A percentile compares a stretch with the other conserved stretches of the same genome.
These are phyloP conservation scores for Austroboletus eburneus DNA, from an alignment of 768 basidiomycete species.

Conservation along the genomic window DNA sequence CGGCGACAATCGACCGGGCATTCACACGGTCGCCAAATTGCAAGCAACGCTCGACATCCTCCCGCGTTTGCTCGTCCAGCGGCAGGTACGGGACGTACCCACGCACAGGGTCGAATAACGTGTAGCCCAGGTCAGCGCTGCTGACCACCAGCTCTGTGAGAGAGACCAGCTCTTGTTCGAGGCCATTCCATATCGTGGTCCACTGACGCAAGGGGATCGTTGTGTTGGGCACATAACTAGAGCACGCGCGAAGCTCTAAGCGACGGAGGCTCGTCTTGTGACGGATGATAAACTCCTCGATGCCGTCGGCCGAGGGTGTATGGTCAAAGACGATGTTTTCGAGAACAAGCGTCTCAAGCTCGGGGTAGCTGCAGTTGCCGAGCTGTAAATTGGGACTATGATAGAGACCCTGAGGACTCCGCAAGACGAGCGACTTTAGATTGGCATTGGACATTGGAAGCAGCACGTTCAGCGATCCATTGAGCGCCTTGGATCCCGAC, in stretches of 20 bases:
- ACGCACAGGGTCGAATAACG: constrained; percentile 16
- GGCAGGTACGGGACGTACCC: constrained; percentile 23
- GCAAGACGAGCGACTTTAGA: constrained; percentile 21
- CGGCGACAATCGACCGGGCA: constrained; percentile 1
- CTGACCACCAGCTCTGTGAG: constrained; percentile 23
- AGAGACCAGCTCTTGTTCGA: constrained; percentile 19
- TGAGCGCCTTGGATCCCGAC: constrained; percentile 30
- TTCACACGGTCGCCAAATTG: constrained; percentile 13
- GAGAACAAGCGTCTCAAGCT: constrained; percentile 24
- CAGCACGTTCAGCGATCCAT: constrained; percentile 23
- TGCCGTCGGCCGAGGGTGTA: constrained; percentile 14
- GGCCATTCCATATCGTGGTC: constrained; percentile 25
- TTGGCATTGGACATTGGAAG: constrained; percentile 19
- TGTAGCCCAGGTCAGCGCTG: constrained; percentile 17
- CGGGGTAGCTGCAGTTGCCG: constrained; percentile 18
- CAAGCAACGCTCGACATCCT: constrained; percentile 11
- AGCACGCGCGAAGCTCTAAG: constrained; percentile 24
- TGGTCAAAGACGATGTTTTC: constrained; percentile 30
- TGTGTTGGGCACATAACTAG: constrained; percentile 21
- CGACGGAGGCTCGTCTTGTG: constrained; percentile 25
- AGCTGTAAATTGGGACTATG: constrained; percentile 25
- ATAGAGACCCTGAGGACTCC: constrained; percentile 28
- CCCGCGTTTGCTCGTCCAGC: constrained; percentile 1
- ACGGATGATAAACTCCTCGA: constrained; percentile 30
- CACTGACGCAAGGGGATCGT: constrained; percentile 20